Evolutionary conservation across 805 yeast species (phyloP).

Genomic region (Saturnispora silvae): DNA sequence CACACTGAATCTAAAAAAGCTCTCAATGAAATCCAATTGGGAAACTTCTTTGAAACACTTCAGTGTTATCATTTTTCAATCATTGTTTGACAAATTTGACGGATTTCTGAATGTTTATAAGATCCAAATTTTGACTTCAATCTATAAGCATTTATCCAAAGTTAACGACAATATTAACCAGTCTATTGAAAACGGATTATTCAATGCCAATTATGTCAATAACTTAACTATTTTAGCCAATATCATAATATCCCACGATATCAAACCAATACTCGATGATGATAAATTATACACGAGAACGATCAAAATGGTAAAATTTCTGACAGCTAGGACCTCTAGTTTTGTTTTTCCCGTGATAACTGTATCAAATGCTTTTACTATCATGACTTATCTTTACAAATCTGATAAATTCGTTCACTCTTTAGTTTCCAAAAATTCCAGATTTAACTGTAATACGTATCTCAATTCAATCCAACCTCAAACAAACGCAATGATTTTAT

Average conservation of each 20-base stretch:
- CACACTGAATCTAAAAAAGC: conserved; percentile 17
- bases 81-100: conserved; percentile 23
- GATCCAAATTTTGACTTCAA: conserved; percentile 17
- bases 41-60: conserved; percentile 24
- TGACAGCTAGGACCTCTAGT: conserved; percentile 15
- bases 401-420: conserved; percentile 23
- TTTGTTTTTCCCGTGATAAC: conserved; percentile 25
- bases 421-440: conserved; percentile 19
- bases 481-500: conserved; percentile 12
- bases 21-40: conserved; percentile 26
- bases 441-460: conserved; percentile 15
- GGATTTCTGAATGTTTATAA: conserved; percentile 28
- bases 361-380: conserved; percentile 21
- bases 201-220: conserved; percentile 25
- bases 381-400: conserved; percentile 21
- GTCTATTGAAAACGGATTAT: conserved; percentile 22
- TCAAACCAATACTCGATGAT: conserved; percentile 21
- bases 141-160: conserved; percentile 25
- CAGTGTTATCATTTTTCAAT: conserved; percentile 21
- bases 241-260: conserved; percentile 22
- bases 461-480: conserved; percentile 16
- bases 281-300: conserved; percentile 24
- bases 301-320: conserved; percentile 20
- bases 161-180: conserved; percentile 26
- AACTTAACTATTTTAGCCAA: conserved; percentile 23